Evolutionary conservation across 257 asterid species (phyloP).

Genomic region (Nicotiana paniculata): DNA sequence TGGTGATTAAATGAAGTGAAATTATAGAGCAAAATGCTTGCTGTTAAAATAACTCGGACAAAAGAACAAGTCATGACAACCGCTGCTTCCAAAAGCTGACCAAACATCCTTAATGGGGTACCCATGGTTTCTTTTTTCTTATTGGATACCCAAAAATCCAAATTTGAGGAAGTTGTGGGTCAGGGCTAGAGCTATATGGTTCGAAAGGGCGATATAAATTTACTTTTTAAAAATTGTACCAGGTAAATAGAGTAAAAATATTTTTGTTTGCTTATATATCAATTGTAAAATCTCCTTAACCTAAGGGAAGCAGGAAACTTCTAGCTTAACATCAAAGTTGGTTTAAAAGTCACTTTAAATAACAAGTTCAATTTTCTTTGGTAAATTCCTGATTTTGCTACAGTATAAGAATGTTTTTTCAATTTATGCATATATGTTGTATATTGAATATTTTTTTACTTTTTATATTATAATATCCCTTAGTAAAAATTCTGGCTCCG

Average conservation of each 20-base stretch:
- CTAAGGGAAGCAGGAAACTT: background rate
- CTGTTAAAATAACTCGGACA: slow-evolving; percentile 19
- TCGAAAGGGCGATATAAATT: no score
- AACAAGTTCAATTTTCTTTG: no score
- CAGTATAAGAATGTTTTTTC: no score
- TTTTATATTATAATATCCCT: no score
- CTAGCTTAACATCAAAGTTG: background rate
- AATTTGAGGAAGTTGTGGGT: background rate
- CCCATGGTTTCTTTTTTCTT: background rate
- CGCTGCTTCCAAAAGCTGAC: slow-evolving; percentile 42
- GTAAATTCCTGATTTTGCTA: background rate
- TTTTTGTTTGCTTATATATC: background rate
- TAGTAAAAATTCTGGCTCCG: no score
- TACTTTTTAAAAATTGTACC: no score
- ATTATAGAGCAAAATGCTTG: slow-evolving; percentile 10
- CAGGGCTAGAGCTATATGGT: background rate
- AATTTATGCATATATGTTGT: no score
- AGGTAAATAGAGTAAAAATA: background rate
- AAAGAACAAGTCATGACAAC: slow-evolving; percentile 37
- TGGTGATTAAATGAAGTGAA: slow-evolving; percentile 35
- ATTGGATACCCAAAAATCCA: background rate
- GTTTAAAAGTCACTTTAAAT: background rate
- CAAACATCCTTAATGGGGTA: slow-evolving; percentile 4
- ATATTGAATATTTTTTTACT: no score
- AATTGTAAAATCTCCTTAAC: background rate